phyloP scores from a whole-genome alignment of 129 eudicot genomes.

The Glebionis coronaria region DNA sequence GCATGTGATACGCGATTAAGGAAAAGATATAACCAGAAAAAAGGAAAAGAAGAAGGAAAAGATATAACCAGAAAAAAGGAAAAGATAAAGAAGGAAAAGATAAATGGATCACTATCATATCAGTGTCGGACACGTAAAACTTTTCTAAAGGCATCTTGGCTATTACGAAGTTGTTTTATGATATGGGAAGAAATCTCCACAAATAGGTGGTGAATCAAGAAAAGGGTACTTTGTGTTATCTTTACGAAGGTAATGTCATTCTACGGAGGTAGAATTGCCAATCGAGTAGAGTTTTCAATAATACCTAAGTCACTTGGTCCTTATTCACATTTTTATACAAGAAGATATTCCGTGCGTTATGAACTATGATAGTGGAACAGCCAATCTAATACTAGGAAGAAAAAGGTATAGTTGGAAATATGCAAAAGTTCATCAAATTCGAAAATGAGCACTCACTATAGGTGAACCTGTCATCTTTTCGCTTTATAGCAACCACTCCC shows the following conservation, averaged over 20 bases:
- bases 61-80: too few relatives aligned
- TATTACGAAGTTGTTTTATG: slow-evolving; percentile 12
- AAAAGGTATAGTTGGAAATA: slow-evolving; percentile 20
- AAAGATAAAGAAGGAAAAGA: too few relatives aligned
- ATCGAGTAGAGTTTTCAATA: slow-evolving; percentile 14
- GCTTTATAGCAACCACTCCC: slow-evolving; percentile 12
- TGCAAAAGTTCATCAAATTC: slow-evolving; percentile 17
- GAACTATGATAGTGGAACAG: slow-evolving; percentile 21
- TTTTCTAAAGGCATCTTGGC: background rate
- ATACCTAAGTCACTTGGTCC: slow-evolving; percentile 19
- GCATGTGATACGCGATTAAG: too few relatives aligned
- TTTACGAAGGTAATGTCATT: slow-evolving; percentile 15
- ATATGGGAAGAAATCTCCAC: slow-evolving; percentile 4
- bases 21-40: too few relatives aligned
- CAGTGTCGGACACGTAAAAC: slow-evolving; percentile 15
- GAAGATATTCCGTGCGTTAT: slow-evolving; percentile 14
- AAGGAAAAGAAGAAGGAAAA: too few relatives aligned
- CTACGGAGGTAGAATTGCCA: slow-evolving; percentile 8
- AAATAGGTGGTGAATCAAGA: background rate
- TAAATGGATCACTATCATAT: slow-evolving; percentile 21
- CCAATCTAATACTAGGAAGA: slow-evolving; percentile 22
- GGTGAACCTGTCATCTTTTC: slow-evolving; percentile 14
- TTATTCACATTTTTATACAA: slow-evolving; percentile 16
- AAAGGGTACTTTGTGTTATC: slow-evolving; percentile 9
- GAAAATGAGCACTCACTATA: slow-evolving; percentile 24